phyloP scores from a whole-genome alignment of 2,329 filamentous ascomycete genomes.

The Colletotrichum trifolii region DNA sequence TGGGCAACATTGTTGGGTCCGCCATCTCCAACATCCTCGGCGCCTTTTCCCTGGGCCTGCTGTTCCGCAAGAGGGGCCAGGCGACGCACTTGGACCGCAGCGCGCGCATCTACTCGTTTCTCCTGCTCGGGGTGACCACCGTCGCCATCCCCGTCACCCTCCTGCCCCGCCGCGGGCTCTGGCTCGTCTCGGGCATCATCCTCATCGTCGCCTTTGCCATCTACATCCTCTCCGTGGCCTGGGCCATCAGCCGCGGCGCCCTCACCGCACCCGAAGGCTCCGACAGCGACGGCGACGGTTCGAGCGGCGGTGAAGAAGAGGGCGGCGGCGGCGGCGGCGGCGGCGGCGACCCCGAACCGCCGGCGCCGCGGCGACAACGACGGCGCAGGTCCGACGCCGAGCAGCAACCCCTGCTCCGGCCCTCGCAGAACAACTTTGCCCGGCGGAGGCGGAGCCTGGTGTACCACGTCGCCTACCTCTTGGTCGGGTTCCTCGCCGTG shows the following conservation, averaged over 20 bases:
- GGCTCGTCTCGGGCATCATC: conserved; percentile 47
- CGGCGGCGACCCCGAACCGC: background rate
- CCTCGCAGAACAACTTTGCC: conserved; percentile 13
- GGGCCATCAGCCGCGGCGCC: conserved; percentile 56
- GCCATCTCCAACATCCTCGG: conserved; percentile 66
- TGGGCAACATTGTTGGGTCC: conserved; percentile 67
- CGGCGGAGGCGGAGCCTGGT: conserved; percentile 16
- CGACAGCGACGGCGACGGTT: conserved; percentile 40
- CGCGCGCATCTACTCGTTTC: conserved; percentile 56
- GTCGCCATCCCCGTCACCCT: conserved; percentile 47
- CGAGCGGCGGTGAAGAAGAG: conserved; percentile 40
- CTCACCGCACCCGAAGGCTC: conserved; percentile 52
- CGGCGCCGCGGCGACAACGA: background rate
- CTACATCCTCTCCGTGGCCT: conserved; percentile 57
- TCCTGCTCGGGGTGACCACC: conserved; percentile 56
- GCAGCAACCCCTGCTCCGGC: conserved; percentile 22
- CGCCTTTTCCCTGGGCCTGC: conserved; percentile 63
- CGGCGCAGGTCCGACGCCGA: background rate
- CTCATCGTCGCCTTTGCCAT: conserved; percentile 54
- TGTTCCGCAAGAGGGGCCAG: conserved; percentile 49
- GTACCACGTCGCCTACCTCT: conserved; percentile 47
- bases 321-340: no score
- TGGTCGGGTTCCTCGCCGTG: conserved; percentile 57
- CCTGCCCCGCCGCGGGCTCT: conserved; percentile 37
- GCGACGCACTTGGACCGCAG: conserved; percentile 56